Conservation (phyloP, 2,329 filamentous ascomycete species). For the Boeremia exigua region DNA sequence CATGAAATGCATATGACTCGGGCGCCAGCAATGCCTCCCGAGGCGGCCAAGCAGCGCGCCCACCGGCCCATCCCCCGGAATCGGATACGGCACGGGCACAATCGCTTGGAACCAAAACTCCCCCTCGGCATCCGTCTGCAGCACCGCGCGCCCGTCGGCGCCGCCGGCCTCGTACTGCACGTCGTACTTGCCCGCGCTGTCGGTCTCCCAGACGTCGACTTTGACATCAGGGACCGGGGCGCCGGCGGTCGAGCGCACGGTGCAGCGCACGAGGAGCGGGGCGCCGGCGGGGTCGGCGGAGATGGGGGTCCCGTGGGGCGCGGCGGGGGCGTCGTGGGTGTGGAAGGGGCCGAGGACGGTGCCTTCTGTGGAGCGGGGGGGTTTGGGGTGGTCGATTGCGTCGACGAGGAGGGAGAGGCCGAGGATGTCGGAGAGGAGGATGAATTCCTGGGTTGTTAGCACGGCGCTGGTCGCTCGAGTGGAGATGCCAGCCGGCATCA, state of each 20-base stretch:
- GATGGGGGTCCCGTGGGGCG: conserved; percentile 66
- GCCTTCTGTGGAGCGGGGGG: conserved; percentile 71
- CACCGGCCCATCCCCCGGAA: conserved; percentile 79
- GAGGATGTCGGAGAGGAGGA: conserved; percentile 79
- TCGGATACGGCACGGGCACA: conserved; percentile 83
- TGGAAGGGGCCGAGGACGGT: conserved; percentile 85
- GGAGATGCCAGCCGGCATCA: too few relatives aligned
- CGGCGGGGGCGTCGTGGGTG: conserved; percentile 73
- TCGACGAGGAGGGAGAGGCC: conserved; percentile 82
- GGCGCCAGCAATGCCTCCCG: conserved; percentile 45
- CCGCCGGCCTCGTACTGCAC: conserved; percentile 72
- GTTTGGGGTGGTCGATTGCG: conserved; percentile 83
- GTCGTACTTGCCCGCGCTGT: conserved; percentile 80
- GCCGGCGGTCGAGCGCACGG: conserved; percentile 68
- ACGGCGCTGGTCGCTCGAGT: too few relatives aligned
- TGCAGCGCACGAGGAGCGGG: conserved; percentile 76
- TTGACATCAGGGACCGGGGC: conserved; percentile 69
- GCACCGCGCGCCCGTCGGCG: conserved; percentile 70
- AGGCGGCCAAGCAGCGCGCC: conserved; percentile 49
- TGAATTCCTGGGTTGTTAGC: conserved; percentile 67
- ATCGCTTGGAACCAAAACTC: conserved; percentile 86
- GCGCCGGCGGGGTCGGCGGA: conserved; percentile 72
- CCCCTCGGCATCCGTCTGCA: conserved; percentile 70
- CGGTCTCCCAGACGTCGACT: conserved; percentile 86
- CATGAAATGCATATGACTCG: conserved; percentile 62